phyloP scores from a whole-genome alignment of 805 yeast genomes.

The Candida sakaeoensis region DNA sequence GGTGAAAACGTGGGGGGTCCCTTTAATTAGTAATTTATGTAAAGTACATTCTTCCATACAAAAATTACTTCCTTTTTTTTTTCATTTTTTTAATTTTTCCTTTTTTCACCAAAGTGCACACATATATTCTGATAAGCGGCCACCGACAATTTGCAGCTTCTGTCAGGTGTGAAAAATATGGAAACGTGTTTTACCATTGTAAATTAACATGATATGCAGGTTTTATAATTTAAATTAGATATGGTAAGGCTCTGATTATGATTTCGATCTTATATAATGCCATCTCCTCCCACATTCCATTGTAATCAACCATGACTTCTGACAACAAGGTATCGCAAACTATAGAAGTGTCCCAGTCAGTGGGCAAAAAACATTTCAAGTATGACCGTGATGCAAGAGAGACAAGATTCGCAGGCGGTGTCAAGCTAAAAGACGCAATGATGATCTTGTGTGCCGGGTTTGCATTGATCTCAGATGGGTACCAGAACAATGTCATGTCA shows the following conservation, averaged over 20 bases:
- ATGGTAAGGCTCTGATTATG: not conserved
- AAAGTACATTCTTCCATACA: too few species aligned
- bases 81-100: not conserved
- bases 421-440: conserved; percentile 26
- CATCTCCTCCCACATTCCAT: not conserved
- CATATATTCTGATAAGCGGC: not conserved
- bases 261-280: not conserved
- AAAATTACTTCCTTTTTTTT: too few species aligned
- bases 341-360: conserved; percentile 1
- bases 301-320: not conserved
- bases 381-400: conserved; percentile 33
- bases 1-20: too few species aligned
- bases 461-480: conserved; percentile 75
- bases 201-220: not conserved
- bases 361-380: conserved; percentile 16
- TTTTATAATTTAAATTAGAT: not conserved
- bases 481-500: conserved; percentile 71
- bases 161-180: too few species aligned
- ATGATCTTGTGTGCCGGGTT: conserved; percentile 66
- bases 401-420: conserved; percentile 24
- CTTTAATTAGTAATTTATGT: too few species aligned
- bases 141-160: not conserved
- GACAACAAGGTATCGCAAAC: not conserved
- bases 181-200: not conserved
- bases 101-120: not conserved